Conservation (phyloP, 768 basidiomycete species). For the Megacollybia marginata region DNA sequence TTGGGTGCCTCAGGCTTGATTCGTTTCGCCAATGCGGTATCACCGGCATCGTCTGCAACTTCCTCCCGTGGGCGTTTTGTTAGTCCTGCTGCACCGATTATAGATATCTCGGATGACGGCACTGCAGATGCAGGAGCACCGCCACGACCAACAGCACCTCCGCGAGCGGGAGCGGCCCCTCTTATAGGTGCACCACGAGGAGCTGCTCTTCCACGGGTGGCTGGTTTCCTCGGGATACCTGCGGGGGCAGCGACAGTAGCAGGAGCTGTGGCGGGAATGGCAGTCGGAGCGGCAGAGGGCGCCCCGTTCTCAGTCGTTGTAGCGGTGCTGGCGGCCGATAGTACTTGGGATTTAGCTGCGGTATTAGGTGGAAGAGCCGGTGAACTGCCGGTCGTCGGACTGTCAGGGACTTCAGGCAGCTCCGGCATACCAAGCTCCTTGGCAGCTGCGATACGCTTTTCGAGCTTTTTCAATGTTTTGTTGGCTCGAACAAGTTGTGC, state of each 20-base stretch:
- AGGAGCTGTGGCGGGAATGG: slow-evolving; percentile 13
- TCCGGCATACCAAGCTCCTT: slow-evolving; percentile 33
- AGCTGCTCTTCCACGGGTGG: slow-evolving; percentile 16
- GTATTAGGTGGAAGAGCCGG: slow-evolving; percentile 10
- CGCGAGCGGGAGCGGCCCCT: slow-evolving; percentile 3
- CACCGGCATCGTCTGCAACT: neutral
- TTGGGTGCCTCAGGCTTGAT: slow-evolving; percentile 2
- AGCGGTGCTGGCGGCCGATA: slow-evolving; percentile 14
- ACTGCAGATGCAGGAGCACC: slow-evolving; percentile 3
- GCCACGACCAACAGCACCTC: slow-evolving; percentile 5
- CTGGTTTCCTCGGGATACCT: slow-evolving; percentile 23
- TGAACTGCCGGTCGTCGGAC: slow-evolving; percentile 16
- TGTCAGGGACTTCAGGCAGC: slow-evolving; percentile 29
- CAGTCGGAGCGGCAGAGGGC: slow-evolving; percentile 6
- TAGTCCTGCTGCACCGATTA: no score
- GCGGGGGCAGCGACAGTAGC: slow-evolving; percentile 10
- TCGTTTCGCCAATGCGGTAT: slow-evolving; percentile 6
- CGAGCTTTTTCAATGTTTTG: slow-evolving; percentile 59
- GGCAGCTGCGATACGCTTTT: slow-evolving; percentile 54
- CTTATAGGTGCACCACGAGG: slow-evolving; percentile 20
- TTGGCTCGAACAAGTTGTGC: slow-evolving; percentile 56
- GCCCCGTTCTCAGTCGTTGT: slow-evolving; percentile 15
- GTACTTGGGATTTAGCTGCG: slow-evolving; percentile 13
- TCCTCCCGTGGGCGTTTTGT: neutral
- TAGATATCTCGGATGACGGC: no score